Conservation (phyloP, 768 basidiomycete species). For the Solioccasus polychromus region DNA sequence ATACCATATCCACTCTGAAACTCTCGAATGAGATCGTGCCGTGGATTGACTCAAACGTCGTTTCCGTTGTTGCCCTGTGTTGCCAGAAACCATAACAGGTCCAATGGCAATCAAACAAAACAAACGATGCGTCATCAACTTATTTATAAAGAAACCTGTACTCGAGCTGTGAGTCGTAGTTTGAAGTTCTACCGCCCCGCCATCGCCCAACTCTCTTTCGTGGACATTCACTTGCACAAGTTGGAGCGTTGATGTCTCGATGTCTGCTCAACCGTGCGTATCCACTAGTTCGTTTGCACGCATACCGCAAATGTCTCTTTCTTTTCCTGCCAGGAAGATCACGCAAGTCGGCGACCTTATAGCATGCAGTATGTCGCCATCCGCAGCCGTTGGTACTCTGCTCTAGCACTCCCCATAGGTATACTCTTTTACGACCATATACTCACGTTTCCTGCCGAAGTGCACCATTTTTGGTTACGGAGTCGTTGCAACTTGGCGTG, state of each 20-base stretch:
- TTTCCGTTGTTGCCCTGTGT: too few species aligned
- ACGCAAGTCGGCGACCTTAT: not conserved
- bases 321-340: not conserved
- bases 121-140: not conserved
- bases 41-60: not conserved
- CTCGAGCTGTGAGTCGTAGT: too few species aligned
- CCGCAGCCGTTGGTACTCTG: not conserved
- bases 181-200: too few species aligned
- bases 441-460: constrained; percentile 42
- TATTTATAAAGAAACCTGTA: too few species aligned
- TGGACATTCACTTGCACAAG: not conserved
- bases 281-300: not conserved
- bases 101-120: not conserved
- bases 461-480: constrained; percentile 42
- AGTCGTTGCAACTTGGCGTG: constrained; percentile 31
- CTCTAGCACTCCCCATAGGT: constrained; percentile 10
- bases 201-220: not conserved
- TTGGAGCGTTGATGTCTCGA: not conserved
- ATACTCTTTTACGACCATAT: constrained; percentile 43
- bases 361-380: constrained; percentile 6
- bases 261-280: constrained; percentile 5
- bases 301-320: too few species aligned
- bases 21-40: not conserved
- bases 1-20: too few species aligned
- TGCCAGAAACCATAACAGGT: too few species aligned